These are phyloP conservation scores for Nannizziopsis barbatae DNA, from an alignment of 2,329 filamentous ascomycete genomes.

Conservation along the genomic window DNA sequence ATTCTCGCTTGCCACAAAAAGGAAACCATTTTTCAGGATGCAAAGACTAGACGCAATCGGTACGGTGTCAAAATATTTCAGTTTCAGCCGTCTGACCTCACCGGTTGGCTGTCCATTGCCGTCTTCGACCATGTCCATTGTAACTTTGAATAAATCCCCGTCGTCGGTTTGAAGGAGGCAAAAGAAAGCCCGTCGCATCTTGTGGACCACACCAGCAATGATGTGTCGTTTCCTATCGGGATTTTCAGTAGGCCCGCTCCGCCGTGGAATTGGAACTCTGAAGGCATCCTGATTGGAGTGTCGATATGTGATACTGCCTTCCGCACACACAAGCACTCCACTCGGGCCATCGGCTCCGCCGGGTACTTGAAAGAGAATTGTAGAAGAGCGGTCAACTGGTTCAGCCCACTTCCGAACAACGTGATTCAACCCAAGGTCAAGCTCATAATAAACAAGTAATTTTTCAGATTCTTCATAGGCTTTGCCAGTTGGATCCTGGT, in stretches of 20 bases:
- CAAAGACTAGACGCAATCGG: conserved; percentile 77
- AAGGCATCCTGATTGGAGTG: conserved; percentile 89
- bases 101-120: conserved; percentile 65
- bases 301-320: conserved; percentile 92
- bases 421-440: conserved; percentile 92
- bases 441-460: conserved; percentile 89
- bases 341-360: conserved; percentile 89
- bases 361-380: conserved; percentile 86
- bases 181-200: conserved; percentile 92
- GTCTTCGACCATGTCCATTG: conserved; percentile 79
- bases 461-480: conserved; percentile 77
- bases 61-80: conserved; percentile 97
- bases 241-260: conserved; percentile 80
- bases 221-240: conserved; percentile 81
- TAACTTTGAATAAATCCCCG: conserved; percentile 96
- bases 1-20: conserved; percentile 84
- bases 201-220: conserved; percentile 90
- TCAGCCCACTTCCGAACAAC: conserved; percentile 96
- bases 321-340: conserved; percentile 85
- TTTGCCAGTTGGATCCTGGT: conserved; percentile 79
- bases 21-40: conserved; percentile 89
- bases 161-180: conserved; percentile 93
- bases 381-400: conserved; percentile 77
- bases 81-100: conserved; percentile 70
- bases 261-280: conserved; percentile 75